Conservation (phyloP, 2,329 filamentous ascomycete species). For the Esteya vermicola region DNA sequence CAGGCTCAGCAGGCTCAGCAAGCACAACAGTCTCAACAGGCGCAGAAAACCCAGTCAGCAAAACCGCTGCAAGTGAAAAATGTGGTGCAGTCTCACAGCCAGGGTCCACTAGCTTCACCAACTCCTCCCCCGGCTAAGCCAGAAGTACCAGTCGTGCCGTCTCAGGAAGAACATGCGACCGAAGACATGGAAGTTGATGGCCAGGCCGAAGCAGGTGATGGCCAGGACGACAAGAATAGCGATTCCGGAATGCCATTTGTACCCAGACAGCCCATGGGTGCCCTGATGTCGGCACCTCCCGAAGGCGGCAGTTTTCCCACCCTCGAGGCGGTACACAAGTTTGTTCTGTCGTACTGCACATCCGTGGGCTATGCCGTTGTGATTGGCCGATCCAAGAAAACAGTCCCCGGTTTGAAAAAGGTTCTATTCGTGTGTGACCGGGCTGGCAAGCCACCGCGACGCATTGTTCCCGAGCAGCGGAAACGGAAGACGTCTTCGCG, state of each 20-base stretch:
- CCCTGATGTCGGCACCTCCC: constrained; percentile 48
- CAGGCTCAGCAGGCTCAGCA: too few species aligned
- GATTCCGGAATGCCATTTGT: constrained; percentile 27
- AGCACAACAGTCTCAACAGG: constrained; percentile 18
- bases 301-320: constrained; percentile 51
- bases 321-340: constrained; percentile 49
- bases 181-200: constrained; percentile 40
- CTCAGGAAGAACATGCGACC: constrained; percentile 23
- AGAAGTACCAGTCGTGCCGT: constrained; percentile 15
- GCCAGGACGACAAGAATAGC: constrained; percentile 22
- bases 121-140: constrained; percentile 8
- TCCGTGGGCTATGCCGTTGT: constrained; percentile 55
- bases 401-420: constrained; percentile 51
- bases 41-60: constrained; percentile 21
- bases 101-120: constrained; percentile 12
- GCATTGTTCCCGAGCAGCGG: constrained; percentile 48
- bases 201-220: constrained; percentile 2
- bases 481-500: constrained; percentile 55
- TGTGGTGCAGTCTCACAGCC: too few species aligned
- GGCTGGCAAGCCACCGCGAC: constrained; percentile 46
- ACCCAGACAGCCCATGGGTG: constrained; percentile 39
- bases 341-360: constrained; percentile 49
- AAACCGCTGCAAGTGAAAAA: constrained; percentile 19
- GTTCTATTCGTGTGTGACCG: constrained; percentile 54
- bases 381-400: constrained; percentile 54